A percentile compares a stretch with the other conserved stretches of the same genome.
phyloP scores from a whole-genome alignment of 2,329 filamentous ascomycete genomes.

The Botryotinia globosa region DNA sequence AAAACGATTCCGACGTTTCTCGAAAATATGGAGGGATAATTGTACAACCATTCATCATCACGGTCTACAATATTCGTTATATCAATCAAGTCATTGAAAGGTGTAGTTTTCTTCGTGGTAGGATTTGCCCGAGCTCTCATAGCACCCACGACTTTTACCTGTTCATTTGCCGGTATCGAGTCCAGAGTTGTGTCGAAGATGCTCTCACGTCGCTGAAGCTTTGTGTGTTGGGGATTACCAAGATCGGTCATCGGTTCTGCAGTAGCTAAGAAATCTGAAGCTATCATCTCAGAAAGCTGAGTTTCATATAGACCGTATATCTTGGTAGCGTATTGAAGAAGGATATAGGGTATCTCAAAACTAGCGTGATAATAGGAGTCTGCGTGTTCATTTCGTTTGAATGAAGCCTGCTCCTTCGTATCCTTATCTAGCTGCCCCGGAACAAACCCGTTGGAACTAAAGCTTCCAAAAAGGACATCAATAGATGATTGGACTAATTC shows the following conservation, averaged over 20 bases:
- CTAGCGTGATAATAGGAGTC: background rate
- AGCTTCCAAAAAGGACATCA: background rate
- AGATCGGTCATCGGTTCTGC: background rate
- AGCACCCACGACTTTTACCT: too few species aligned
- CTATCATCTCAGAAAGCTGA: fast-evolving
- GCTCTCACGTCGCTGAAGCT: background rate
- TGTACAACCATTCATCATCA: background rate
- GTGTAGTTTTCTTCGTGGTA: background rate
- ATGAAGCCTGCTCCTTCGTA: background rate
- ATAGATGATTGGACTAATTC: background rate
- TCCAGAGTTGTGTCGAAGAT: background rate
- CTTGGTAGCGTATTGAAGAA: background rate
- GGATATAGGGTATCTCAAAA: background rate
- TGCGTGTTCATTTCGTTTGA: fast-evolving
- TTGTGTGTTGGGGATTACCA: background rate
- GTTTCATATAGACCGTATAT: background rate
- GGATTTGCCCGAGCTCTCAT: background rate
- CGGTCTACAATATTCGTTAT: background rate
- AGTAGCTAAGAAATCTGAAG: background rate
- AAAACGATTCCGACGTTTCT: background rate
- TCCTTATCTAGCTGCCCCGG: background rate
- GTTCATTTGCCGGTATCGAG: background rate
- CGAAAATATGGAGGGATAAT: background rate
- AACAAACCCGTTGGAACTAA: background rate
- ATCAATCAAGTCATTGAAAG: background rate